Base-by-base conservation (phyloP, 192 early-diverging fungal species). In the Coemansia sp. region DNA sequence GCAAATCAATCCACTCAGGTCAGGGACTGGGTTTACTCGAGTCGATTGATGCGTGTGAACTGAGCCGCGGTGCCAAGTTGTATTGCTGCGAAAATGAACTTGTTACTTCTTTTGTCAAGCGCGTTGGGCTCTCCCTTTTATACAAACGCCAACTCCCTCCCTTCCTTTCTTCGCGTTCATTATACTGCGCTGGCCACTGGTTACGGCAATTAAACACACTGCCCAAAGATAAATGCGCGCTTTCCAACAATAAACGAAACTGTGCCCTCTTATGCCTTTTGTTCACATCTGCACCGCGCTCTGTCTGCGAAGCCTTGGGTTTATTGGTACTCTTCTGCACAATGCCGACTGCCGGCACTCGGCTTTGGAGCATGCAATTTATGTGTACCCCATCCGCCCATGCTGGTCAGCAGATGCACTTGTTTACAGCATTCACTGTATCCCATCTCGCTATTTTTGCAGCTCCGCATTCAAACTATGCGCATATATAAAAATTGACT, bases 401-500 rank as follows among this genome's bases (percentile, higher is more conserved):
- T n/a, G 15, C 41, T 45, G 41, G 41, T 45, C 41, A 45, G 14
- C 41, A 45, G 41, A 45, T n/a, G 41, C 41, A 15, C 15, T n/a
- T n/a, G 15, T 45, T 45, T 45, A n/a, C 41, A 15, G 14, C 41
- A 5, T 45, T 45, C 41, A n/a, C 41, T 15, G 41, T 45, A 15
- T 8, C n/a, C 48, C n/a, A 17, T 49, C 19, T 49, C 48, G 43
- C 48, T 49, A 49, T 49, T 49, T 49, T 19, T 49, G n/a, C 19
- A n/a, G 17, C 17, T 3, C 15, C 14, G 41, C 41, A n/a, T 45
- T 45, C 41, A 45, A 45, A 45, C 12, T 45, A 45, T 12, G 8
- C 29, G 53, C 53, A 55, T 55, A 55, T 27, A 55, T 55, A 55
- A 55, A 55, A 32, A 55, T 35, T 25, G 17, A 23, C 27, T 24